Evolutionary conservation across 2,329 filamentous ascomycete genomes (phyloP), one percentile per base, ranked within the genome.

Genomic region (Tolypocladium capitatum): DNA sequence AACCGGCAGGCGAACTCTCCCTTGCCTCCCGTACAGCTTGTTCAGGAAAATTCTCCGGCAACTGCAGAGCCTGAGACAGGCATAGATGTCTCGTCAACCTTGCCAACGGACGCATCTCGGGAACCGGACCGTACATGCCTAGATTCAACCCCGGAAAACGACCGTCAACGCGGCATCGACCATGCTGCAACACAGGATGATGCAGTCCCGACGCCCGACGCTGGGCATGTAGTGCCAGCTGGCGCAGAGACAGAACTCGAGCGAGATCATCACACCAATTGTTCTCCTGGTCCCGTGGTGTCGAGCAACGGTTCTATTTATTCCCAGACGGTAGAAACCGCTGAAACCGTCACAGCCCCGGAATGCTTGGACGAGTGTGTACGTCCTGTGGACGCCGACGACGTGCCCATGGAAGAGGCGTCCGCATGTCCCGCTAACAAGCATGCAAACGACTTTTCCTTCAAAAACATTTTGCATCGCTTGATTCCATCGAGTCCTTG

Each of bases 401-500:
- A 42, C 8, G 16, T 18, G 10, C 16, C 24, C 10, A 18, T 13
- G 24, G 27, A 42, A 4, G 5, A 30, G 16, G 28, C 2, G 10
- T 10, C 28, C 28, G 28, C 28, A 30, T 30, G 28, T 10, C 11
- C 27, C 9, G 20, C 21, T 13, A 35, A 43, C 33, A 45, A 50
- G 14, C 45, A 52, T n/a, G 2, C 46, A 33, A 35, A 46, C 8
- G 52, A 50, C 3, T 54, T 53, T 32, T 55, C 58, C 16, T 46
- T 61, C 1, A 59, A 52, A 21, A 46, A 43, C 31, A 55, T 60
- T 10, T 33, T 60, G 8, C 54, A 55, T 43, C 54, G 46, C 4
- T 48, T 57, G 27, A 53, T 62, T 21, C 54, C 60, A 13, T 49
- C 53, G 21, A 56, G 50, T 7, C 55, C 57, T 11, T 60, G 54